phyloP scores from a whole-genome alignment of 768 basidiomycete species.

The Cyclocybe aegerita region DNA sequence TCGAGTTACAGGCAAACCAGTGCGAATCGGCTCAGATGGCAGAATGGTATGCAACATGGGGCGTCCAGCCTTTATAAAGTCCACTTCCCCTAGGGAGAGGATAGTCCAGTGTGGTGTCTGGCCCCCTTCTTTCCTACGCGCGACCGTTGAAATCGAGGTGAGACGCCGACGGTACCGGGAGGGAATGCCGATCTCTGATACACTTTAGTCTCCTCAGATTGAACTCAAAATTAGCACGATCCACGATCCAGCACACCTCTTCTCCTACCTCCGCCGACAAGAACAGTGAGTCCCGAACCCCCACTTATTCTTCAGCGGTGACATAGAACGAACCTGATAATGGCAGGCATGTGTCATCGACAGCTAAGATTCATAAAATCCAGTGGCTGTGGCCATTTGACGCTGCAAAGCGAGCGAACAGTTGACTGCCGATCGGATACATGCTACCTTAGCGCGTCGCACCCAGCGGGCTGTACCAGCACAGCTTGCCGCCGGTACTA shows the following conservation, averaged over 20 bases:
- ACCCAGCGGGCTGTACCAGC: constrained; percentile 46
- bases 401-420: constrained; percentile 37
- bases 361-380: constrained; percentile 52
- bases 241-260: constrained; percentile 31
- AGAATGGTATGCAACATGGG: constrained; percentile 9
- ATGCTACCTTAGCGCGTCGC: constrained; percentile 50
- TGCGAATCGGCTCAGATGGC: constrained; percentile 20
- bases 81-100: constrained; percentile 11
- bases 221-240: constrained; percentile 35
- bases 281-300: constrained; percentile 27
- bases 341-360: constrained; percentile 61
- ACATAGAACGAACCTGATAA: constrained; percentile 21
- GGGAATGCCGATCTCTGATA: constrained; percentile 27
- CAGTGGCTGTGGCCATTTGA: constrained; percentile 54
- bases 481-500: constrained; percentile 60
- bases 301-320: constrained; percentile 11
- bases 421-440: constrained; percentile 50
- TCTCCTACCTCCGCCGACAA: constrained; percentile 59
- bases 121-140: constrained; percentile 3
- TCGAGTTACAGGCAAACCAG: constrained; percentile 23
- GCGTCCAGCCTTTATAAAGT: constrained; percentile 26
- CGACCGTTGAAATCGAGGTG: constrained; percentile 10
- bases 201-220: constrained; percentile 29
- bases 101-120: constrained; percentile 6
- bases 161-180: constrained; percentile 10